Conservation (phyloP, 2,329 filamentous ascomycete genomes). For the Gnomoniopsis sp. region DNA sequence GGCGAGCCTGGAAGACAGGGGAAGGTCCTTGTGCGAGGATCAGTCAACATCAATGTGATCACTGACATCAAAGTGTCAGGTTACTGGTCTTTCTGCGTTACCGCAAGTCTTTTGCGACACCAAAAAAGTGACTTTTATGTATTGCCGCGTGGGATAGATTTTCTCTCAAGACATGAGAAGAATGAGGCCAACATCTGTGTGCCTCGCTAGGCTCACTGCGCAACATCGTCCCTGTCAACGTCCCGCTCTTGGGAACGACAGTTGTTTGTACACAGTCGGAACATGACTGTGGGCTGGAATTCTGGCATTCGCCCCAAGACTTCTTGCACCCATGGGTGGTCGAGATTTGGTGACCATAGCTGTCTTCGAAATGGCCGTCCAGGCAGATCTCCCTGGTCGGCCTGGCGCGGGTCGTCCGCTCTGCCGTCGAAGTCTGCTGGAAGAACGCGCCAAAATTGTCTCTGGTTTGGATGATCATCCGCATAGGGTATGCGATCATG, state of each 20-base stretch:
- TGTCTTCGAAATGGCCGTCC: neutral
- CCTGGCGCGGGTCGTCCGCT: neutral
- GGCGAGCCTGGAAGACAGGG: too few relatives aligned
- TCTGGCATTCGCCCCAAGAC: neutral
- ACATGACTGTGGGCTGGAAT: conserved; percentile 2
- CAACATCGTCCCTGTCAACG: too few relatives aligned
- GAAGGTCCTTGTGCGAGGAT: too few relatives aligned
- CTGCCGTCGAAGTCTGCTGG: neutral
- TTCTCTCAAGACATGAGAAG: too few relatives aligned
- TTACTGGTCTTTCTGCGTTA: too few relatives aligned
- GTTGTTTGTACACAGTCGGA: neutral
- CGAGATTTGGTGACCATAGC: neutral
- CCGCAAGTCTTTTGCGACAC: too few relatives aligned
- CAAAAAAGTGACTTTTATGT: too few relatives aligned
- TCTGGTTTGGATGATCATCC: neutral
- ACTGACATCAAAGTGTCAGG: too few relatives aligned
- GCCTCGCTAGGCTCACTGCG: too few relatives aligned
- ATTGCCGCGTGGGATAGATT: too few relatives aligned
- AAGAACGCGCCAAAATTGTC: neutral
- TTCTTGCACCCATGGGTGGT: neutral
- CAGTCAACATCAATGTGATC: too few relatives aligned
- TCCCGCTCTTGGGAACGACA: neutral
- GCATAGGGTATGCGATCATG: neutral
- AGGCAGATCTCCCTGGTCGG: neutral
- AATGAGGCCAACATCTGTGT: too few relatives aligned